Base-by-base conservation (phyloP, 768 basidiomycete genomes). In the Tricholoma matsutake region DNA sequence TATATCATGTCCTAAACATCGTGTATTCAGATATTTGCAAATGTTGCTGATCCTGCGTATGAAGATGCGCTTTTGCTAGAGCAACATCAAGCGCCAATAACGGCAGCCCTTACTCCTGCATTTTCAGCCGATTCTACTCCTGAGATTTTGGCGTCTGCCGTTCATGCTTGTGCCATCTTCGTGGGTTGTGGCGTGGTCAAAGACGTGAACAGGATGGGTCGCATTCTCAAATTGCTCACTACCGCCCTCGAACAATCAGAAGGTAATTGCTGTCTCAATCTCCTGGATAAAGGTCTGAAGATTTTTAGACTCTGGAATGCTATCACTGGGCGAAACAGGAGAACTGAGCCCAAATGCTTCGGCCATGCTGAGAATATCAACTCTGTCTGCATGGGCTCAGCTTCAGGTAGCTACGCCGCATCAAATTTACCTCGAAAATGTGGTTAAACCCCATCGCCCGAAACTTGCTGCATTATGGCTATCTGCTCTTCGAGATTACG, bases 31-130 rank as follows among this genome's bases (percentile, higher is more conserved):
- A 85, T 89, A 57, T 99, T 99, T 73, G 85, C 93, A 2, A 75
- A 79, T 29, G 84, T 92, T 6, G 91, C 93, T 0, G 97, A 99
- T 75, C 93, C 95, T 1, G 94, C 94, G 56, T 98, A 94, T 66
- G 91, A 92, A 34, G 93, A 93, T 61, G 86, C 92, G 0, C 79
- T 96, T 5, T 78, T 99, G 2, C 83, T 99, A 11, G 96, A 99
- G 70, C 97, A 99, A 72, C 91, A 97, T 72, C 97, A 99, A 75
- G 96, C 97, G 0, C 96, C 97, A 0, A 96, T 99, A 61, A 97
- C 96, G 2, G 94, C 97, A 18, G 97, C 97, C 0, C 81, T 98
- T 16, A 98, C 96, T 0, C 96, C 97, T 0, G 95, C 96, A 0
- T 98, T 99, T 69, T 94, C 94, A 1, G 83, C 93, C 0, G 97